phyloP scores from a whole-genome alignment of 2,329 filamentous ascomycete genomes.

The Alternaria solani region DNA sequence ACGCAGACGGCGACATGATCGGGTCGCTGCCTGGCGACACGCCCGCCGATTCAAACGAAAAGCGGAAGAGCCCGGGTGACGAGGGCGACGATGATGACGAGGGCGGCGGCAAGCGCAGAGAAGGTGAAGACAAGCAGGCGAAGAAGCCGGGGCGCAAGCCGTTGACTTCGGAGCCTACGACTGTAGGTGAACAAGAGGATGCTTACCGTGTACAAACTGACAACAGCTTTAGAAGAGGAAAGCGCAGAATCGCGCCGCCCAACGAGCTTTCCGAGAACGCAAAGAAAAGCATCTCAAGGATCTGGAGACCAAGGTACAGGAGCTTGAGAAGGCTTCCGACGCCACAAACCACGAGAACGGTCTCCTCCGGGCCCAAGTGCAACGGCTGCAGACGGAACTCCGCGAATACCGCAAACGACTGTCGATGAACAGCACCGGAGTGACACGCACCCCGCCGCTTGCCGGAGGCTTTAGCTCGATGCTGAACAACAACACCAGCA shows the following conservation, averaged over 20 bases:
- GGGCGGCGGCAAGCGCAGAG: constrained; percentile 76
- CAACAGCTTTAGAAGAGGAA: constrained; percentile 77
- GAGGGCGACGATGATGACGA: constrained; percentile 70
- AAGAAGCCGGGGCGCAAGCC: constrained; percentile 98
- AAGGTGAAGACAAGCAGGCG: constrained; percentile 82
- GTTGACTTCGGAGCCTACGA: constrained; percentile 92
- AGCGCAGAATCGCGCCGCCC: constrained; percentile 72
- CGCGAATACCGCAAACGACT: constrained; percentile 90
- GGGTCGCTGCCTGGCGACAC: constrained; percentile 72
- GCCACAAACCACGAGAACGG: constrained; percentile 85
- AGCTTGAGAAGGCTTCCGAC: constrained; percentile 81
- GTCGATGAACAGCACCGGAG: constrained; percentile 64
- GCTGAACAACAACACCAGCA: constrained; percentile 66
- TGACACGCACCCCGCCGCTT: constrained; percentile 59
- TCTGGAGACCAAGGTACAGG: constrained; percentile 72
- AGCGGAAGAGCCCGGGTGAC: constrained; percentile 76
- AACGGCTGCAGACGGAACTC: constrained; percentile 84
- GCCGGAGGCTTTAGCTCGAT: constrained; percentile 55
- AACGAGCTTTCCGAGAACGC: constrained; percentile 68
- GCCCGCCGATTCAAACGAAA: constrained; percentile 61
- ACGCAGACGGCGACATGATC: constrained; percentile 72
- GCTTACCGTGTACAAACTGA: constrained; percentile 30
- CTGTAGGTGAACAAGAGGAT: constrained; percentile 69
- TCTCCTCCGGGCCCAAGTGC: constrained; percentile 83
- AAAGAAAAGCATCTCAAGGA: constrained; percentile 73